Evolutionary conservation across 108 stramenopile genomes (phyloP).

Genomic region (Fragilaria radians): DNA sequence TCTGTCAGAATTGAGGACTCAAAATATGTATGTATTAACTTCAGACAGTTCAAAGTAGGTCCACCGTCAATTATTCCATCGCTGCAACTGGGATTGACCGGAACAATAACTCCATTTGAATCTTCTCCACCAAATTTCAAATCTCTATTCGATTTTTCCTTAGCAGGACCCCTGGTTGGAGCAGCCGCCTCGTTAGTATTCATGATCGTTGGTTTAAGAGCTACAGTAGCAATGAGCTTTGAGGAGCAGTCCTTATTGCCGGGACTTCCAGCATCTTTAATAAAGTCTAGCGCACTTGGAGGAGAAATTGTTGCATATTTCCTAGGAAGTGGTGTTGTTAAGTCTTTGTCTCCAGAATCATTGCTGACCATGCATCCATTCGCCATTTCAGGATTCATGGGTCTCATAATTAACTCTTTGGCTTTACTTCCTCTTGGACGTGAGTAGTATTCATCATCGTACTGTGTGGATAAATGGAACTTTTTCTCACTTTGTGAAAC

Average conservation of each 20-base stretch:
- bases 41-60: conserved; percentile 33
- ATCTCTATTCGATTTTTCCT: conserved; percentile 54
- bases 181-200: conserved; percentile 26
- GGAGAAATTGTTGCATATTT: conserved; percentile 46
- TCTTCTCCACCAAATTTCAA: conserved; percentile 39
- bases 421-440: conserved; percentile 47
- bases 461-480: too few species aligned
- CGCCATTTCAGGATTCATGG: conserved; percentile 48
- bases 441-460: too few species aligned
- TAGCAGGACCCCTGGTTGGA: conserved; percentile 49
- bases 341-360: conserved; percentile 17
- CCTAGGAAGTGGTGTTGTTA: conserved; percentile 33
- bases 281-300: conserved; percentile 41
- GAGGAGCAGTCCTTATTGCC: conserved; percentile 25
- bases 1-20: too few species aligned
- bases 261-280: conserved; percentile 31
- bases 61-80: conserved; percentile 49
- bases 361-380: conserved; percentile 46
- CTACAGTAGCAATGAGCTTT: conserved; percentile 38
- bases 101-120: conserved; percentile 40
- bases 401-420: conserved; percentile 48
- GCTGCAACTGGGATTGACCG: conserved; percentile 37
- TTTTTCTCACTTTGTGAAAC: too few species aligned
- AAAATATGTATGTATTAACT: too few species aligned
- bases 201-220: conserved; percentile 36